phyloP scores from a whole-genome alignment of 2,329 filamentous ascomycete species.

The Botrytis medusae region DNA sequence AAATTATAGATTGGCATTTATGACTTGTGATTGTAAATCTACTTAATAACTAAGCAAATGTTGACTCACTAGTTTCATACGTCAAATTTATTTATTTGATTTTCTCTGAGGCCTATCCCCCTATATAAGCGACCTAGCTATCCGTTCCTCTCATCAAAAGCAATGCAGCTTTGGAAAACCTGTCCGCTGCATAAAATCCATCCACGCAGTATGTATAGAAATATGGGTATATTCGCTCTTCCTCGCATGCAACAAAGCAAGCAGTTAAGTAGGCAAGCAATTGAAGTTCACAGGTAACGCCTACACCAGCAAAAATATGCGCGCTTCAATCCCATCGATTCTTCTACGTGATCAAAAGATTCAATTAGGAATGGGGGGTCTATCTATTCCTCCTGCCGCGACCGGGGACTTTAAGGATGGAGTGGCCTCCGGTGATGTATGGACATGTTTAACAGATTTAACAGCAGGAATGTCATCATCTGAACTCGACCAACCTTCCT shows the following conservation, averaged over 20 bases:
- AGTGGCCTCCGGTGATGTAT: neutral
- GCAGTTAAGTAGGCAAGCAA: neutral
- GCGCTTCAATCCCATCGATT: neutral
- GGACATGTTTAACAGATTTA: neutral
- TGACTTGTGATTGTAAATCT: neutral
- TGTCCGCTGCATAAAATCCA: neutral
- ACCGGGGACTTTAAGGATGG: neutral
- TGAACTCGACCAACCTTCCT: conserved; percentile 15
- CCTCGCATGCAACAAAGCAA: neutral
- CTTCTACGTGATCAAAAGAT: neutral
- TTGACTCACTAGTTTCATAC: neutral
- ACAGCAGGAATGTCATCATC: conserved; percentile 19
- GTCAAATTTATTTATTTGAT: neutral
- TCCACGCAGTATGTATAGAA: neutral
- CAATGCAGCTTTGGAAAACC: neutral
- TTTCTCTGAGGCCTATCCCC: neutral
- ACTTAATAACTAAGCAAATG: neutral
- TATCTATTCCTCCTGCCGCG: neutral
- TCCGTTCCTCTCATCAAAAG: neutral
- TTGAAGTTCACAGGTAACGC: neutral
- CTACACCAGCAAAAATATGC: neutral
- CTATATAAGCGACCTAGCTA: neutral
- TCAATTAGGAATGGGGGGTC: neutral
- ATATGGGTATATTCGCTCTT: neutral
- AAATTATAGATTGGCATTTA: neutral